phyloP scores from a whole-genome alignment of 2,329 filamentous ascomycete genomes.

The Fusarium sororula region DNA sequence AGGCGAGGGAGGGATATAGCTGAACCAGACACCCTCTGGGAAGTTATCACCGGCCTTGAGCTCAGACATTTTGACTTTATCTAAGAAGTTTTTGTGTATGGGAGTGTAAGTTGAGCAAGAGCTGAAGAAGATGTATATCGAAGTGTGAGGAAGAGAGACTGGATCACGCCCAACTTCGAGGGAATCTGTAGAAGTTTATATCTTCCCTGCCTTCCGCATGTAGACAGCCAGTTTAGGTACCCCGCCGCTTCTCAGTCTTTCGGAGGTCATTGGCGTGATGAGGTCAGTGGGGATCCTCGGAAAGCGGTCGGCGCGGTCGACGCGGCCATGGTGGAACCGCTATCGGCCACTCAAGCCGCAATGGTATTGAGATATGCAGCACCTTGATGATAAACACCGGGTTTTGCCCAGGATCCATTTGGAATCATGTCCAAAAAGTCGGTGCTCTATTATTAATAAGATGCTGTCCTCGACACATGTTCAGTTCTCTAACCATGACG shows the following conservation, averaged over 20 bases:
- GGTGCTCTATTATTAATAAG: not conserved
- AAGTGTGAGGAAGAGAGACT: slow-evolving; percentile 1
- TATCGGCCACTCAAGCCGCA: slow-evolving; percentile 18
- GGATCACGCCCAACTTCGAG: not conserved
- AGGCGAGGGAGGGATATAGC: slow-evolving; percentile 79
- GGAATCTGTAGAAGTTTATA: slow-evolving; percentile 28
- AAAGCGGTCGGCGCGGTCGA: slow-evolving; percentile 14
- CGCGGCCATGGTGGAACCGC: slow-evolving; percentile 35
- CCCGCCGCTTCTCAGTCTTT: slow-evolving; percentile 14
- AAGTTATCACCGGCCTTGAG: slow-evolving; percentile 86
- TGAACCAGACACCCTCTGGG: slow-evolving; percentile 83
- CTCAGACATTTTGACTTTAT: slow-evolving; percentile 59
- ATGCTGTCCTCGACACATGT: not conserved
- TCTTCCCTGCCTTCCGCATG: slow-evolving; percentile 9
- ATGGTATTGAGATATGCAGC: slow-evolving; percentile 14
- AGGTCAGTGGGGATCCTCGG: slow-evolving; percentile 27
- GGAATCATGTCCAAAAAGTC: slow-evolving; percentile 17
- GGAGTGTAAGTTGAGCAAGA: not conserved
- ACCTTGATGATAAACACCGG: slow-evolving; percentile 38
- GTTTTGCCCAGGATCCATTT: slow-evolving; percentile 17
- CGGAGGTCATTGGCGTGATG: slow-evolving; percentile 12
- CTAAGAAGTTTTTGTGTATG: not conserved
- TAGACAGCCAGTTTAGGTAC: not conserved
- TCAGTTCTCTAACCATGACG: not conserved
- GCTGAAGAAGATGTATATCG: slow-evolving; percentile 1